A percentile compares a stretch with the other conserved stretches of the same genome.
Conservation (phyloP, 1,284 basidiomycete species). For the Singerocomus inundabilis region DNA sequence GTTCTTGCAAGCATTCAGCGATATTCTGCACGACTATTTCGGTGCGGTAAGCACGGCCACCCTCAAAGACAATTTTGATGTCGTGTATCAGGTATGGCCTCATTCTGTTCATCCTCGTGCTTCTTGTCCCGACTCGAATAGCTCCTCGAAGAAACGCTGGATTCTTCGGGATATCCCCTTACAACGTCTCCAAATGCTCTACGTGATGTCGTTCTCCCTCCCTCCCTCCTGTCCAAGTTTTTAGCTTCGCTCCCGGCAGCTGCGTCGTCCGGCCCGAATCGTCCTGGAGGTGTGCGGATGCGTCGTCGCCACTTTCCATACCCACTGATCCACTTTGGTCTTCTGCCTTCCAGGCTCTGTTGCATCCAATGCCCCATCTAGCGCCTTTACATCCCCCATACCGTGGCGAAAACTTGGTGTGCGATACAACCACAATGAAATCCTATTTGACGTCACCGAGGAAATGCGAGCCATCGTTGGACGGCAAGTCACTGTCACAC, state of each 20-base stretch:
- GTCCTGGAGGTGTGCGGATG: conserved; percentile 27
- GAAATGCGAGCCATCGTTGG: conserved; percentile 83
- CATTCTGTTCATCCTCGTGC: not conserved
- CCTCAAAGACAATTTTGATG: conserved; percentile 92
- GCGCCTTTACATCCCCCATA: conserved; percentile 85
- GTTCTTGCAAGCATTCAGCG: conserved; percentile 82
- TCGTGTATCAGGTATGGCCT: conserved; percentile 81
- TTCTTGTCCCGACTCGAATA: conserved; percentile 33
- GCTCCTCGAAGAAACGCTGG: conserved; percentile 94
- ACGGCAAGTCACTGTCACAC: conserved; percentile 48
- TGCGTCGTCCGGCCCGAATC: conserved; percentile 24
- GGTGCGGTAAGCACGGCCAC: conserved; percentile 56
- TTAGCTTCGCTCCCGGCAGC: conserved; percentile 57
- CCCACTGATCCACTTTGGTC: not conserved
- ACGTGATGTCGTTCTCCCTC: conserved; percentile 89
- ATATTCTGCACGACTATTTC: conserved; percentile 86
- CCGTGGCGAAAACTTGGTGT: conserved; percentile 91
- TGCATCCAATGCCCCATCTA: conserved; percentile 48
- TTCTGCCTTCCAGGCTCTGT: conserved; percentile 41
- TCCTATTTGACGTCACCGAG: conserved; percentile 91
- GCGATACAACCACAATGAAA: conserved; percentile 87
- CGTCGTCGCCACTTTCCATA: conserved; percentile 17
- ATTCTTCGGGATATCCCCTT: conserved; percentile 87
- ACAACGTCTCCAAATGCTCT: conserved; percentile 93
- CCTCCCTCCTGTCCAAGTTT: conserved; percentile 80